These are phyloP conservation scores for Zychaea mexicana DNA, from an alignment of 371 early-diverging fungal genomes.

Conservation along the genomic window DNA sequence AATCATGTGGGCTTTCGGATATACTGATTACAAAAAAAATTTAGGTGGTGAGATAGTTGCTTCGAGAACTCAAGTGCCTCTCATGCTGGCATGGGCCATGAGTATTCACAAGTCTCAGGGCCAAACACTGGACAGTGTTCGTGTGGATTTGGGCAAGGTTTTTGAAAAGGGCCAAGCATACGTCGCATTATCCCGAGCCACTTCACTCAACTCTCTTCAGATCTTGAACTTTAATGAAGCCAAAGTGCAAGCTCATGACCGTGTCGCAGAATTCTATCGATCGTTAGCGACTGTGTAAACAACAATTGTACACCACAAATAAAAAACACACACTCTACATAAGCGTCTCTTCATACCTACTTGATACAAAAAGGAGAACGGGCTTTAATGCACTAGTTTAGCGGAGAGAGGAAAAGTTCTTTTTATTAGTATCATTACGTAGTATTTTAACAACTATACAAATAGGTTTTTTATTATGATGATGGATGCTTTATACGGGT, in stretches of 20 bases:
- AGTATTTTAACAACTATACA: neutral
- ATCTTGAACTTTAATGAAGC: slow-evolving; percentile 71
- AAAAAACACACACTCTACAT: too few relatives aligned
- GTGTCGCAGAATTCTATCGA: slow-evolving; percentile 66
- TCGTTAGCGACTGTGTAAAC: neutral
- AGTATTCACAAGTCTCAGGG: slow-evolving; percentile 93
- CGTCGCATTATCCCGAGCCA: slow-evolving; percentile 85
- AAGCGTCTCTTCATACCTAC: too few relatives aligned
- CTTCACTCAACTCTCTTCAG: slow-evolving; percentile 64
- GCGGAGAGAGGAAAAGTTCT: too few relatives aligned
- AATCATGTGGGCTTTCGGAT: neutral
- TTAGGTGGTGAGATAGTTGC: slow-evolving; percentile 25
- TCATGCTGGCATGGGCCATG: slow-evolving; percentile 68
- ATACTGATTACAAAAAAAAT: neutral
- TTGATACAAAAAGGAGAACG: too few relatives aligned
- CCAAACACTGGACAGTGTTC: slow-evolving; percentile 82
- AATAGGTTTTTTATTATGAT: neutral
- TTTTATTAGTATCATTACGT: neutral
- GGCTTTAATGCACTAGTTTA: too few relatives aligned
- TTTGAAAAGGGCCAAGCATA: slow-evolving; percentile 93
- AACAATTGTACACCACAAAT: neutral
- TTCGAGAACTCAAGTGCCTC: slow-evolving; percentile 60
- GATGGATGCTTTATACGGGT: slow-evolving; percentile 1
- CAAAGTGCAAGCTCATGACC: slow-evolving; percentile 72
- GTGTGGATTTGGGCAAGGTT: slow-evolving; percentile 74